Conservation (phyloP, 2,329 filamentous ascomycete genomes). For the Epichloe uncinata region DNA sequence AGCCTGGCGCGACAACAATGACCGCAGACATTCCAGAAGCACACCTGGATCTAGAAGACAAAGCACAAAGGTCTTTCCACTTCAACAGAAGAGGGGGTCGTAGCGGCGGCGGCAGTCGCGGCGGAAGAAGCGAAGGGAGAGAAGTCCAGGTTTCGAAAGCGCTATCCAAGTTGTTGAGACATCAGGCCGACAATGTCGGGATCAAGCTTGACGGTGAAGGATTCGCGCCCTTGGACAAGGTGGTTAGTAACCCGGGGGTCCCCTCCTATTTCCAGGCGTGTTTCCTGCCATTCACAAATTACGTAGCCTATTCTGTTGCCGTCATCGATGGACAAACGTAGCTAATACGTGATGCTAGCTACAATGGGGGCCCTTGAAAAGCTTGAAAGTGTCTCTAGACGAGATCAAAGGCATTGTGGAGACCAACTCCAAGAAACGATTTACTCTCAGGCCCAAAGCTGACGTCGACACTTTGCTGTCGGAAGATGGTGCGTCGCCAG, state of each 20-base stretch:
- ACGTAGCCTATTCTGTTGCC: too few relatives aligned
- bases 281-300: too few relatives aligned
- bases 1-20: background rate
- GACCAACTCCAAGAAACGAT: slow-evolving; percentile 82
- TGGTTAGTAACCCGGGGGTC: slow-evolving; percentile 23
- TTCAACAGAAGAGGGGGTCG: slow-evolving; percentile 8
- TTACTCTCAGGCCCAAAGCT: slow-evolving; percentile 52
- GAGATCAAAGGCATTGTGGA: slow-evolving; percentile 60
- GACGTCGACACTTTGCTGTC: slow-evolving; percentile 12
- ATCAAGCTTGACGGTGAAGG: slow-evolving; percentile 45
- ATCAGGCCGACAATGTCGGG: slow-evolving; percentile 43
- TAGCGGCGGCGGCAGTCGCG: too few relatives aligned
- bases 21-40: slow-evolving; percentile 2
- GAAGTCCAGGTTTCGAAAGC: slow-evolving; percentile 39
- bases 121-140: slow-evolving; percentile 22
- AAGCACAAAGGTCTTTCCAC: slow-evolving; percentile 6
- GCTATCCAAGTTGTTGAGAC: slow-evolving; percentile 39
- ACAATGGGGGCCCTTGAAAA: slow-evolving; percentile 45
- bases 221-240: slow-evolving; percentile 42
- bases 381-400: slow-evolving; percentile 57
- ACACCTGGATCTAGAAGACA: slow-evolving; percentile 13
- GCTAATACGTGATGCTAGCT: slow-evolving; percentile 24
- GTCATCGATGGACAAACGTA: too few relatives aligned
- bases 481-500: slow-evolving; percentile 31
- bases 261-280: background rate